Evolutionary conservation across 2,329 filamentous ascomycete species (phyloP), one percentile per base, ranked within the genome.

Genomic region (Furcasterigmium sp.): DNA sequence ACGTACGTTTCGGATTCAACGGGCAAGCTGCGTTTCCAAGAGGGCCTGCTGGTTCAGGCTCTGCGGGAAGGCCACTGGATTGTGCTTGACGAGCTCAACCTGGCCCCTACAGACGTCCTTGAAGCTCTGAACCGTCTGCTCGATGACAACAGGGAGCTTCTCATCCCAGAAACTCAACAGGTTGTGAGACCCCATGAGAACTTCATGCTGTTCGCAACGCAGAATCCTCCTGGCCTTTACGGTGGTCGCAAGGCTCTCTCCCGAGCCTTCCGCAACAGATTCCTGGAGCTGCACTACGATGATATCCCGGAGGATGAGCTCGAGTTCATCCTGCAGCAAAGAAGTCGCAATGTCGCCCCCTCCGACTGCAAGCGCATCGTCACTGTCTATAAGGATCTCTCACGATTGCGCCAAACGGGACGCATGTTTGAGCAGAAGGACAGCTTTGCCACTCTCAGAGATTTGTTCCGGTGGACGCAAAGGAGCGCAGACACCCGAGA

Each of bases 121-220:
- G 93, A 99, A 67, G 93, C 93, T 0, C 72, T 99, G 30, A 99
- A 99, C 63, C 84, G 93, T 54, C 76, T 99, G 0, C 72, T 99
- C 1, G 93, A 99, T 55, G 93, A 99, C 58, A 99, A 98, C 54
- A 78, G 93, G 46, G 93, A 99, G 63, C 78, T 99, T 4, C 75
- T 98, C 19, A 91, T 99, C 26, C 91, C 94, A 0, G 93, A 99
- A 62, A 97, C 93, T 0, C 93, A 98, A 62, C 91, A 98, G 60
- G 73, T 94, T 28, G 86, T 99, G 32, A 84, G 84, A 25, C 94
- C 93, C 0, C 91, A 98, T 52, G 82, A 89, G 23, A 91, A 94
- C 54, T 98, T 98, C 62, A 95, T 97, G 80, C 78, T 99, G 0
- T 98, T 98, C 57, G 93, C 93, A 2, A 99, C 93, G 0, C 93